A percentile compares a stretch with the other conserved stretches of the same genome.
Evolutionary conservation across 1,284 basidiomycete genomes (phyloP).

Genomic region (Xerocomus amazonicus): DNA sequence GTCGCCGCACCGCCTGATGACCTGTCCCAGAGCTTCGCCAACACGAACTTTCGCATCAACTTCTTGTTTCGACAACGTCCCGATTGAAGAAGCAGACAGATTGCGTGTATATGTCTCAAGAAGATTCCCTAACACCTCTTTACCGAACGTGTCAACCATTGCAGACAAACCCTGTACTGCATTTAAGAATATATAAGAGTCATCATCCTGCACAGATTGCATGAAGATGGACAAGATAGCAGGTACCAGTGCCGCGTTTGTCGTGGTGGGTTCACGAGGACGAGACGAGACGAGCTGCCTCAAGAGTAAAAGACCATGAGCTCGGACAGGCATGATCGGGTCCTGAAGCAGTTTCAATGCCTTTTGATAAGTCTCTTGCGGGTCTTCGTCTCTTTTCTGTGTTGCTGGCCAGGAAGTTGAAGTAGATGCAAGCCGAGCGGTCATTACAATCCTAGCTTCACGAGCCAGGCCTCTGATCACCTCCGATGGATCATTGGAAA

Average conservation of each 20-base stretch:
- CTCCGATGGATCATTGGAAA: slow-evolving; percentile 34
- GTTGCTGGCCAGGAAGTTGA: slow-evolving; percentile 36
- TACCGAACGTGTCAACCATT: slow-evolving; percentile 77
- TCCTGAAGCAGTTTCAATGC: slow-evolving; percentile 88
- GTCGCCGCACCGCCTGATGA: slow-evolving; percentile 73
- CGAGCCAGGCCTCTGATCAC: slow-evolving; percentile 48
- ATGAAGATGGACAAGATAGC: slow-evolving; percentile 87
- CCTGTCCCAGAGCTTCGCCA: slow-evolving; percentile 83
- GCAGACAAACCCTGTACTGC: slow-evolving; percentile 86
- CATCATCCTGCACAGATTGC: slow-evolving; percentile 84
- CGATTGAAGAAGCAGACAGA: slow-evolving; percentile 46
- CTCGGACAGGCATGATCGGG: slow-evolving; percentile 91
- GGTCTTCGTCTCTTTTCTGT: slow-evolving; percentile 37
- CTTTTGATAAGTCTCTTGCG: slow-evolving; percentile 76
- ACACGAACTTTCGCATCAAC: slow-evolving; percentile 79
- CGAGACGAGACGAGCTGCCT: slow-evolving; percentile 64
- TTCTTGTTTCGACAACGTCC: slow-evolving; percentile 56
- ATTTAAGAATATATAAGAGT: slow-evolving; percentile 93
- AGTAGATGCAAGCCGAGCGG: slow-evolving; percentile 56
- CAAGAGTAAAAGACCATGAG: slow-evolving; percentile 86
- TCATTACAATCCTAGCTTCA: slow-evolving; percentile 80
- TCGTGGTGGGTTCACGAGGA: slow-evolving; percentile 15
- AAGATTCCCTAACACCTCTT: slow-evolving; percentile 65
- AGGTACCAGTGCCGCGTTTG: slow-evolving; percentile 62
- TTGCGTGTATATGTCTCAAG: slow-evolving; percentile 60